Evolutionary conservation across 2,329 filamentous ascomycete genomes (phyloP).

Genomic region (Cladosporium sp.): DNA sequence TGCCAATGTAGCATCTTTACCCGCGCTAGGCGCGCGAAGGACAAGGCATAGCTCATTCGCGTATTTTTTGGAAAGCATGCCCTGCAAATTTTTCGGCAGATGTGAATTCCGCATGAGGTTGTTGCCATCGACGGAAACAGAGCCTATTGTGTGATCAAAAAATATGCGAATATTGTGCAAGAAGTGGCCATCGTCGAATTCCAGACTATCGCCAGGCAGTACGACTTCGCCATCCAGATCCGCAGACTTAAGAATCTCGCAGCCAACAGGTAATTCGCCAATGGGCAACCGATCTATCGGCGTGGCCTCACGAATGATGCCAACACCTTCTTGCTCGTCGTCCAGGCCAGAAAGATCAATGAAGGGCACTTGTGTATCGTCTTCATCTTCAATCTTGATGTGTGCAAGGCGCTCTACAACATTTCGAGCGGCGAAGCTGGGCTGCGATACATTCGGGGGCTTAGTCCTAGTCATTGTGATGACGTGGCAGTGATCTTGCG

Average conservation of each 20-base stretch:
- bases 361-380: no score
- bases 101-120: constrained; percentile 32
- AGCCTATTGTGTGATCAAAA: constrained; percentile 17
- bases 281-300: not conserved
- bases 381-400: not conserved
- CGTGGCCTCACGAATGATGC: not conserved
- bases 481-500: no score
- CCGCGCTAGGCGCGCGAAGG: constrained; percentile 22
- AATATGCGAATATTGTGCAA: constrained; percentile 37
- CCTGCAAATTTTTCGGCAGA: no score
- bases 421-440: no score
- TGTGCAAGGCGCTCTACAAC: no score
- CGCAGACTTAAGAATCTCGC: not conserved
- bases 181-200: constrained; percentile 34
- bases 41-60: constrained; percentile 44
- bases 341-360: not conserved
- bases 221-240: not conserved
- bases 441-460: no score
- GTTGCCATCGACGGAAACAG: constrained; percentile 36
- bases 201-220: constrained; percentile 21
- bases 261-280: not conserved
- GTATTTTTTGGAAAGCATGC: constrained; percentile 34
- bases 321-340: not conserved
- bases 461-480: no score
- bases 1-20: not conserved